phyloP scores from a whole-genome alignment of 768 basidiomycete species.

The Termitomyces sp. region DNA sequence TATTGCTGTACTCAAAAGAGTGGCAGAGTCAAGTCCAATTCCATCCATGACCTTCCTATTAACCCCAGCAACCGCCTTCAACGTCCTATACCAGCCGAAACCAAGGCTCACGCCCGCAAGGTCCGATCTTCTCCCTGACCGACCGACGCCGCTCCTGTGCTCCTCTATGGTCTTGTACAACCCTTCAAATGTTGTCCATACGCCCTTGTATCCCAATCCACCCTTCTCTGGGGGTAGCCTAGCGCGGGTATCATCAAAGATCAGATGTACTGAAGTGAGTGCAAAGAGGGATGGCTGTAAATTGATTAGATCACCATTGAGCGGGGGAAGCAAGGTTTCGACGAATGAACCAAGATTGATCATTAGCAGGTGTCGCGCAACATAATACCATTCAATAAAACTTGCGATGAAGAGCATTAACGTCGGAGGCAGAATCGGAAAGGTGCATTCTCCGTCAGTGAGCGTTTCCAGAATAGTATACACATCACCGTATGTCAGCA shows the following conservation, averaged over 20 bases:
- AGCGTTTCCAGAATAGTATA: slow-evolving; percentile 52
- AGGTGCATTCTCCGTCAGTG: slow-evolving; percentile 49
- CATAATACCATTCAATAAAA: slow-evolving; percentile 51
- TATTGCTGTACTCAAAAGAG: slow-evolving; percentile 12
- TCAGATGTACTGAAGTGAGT: slow-evolving; percentile 46
- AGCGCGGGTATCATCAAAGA: slow-evolving; percentile 65
- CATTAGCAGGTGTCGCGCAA: slow-evolving; percentile 36
- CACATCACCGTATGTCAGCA: slow-evolving; percentile 58
- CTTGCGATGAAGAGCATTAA: slow-evolving; percentile 60
- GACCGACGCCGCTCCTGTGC: slow-evolving; percentile 32
- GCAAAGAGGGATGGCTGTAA: slow-evolving; percentile 57
- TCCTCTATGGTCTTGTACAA: slow-evolving; percentile 52
- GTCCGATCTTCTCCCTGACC: slow-evolving; percentile 32
- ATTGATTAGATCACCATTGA: slow-evolving; percentile 46
- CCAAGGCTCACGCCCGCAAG: slow-evolving; percentile 43
- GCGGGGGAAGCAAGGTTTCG: slow-evolving; percentile 33
- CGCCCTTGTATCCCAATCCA: slow-evolving; percentile 57
- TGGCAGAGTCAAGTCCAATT: slow-evolving; percentile 25
- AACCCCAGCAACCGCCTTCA: slow-evolving; percentile 21
- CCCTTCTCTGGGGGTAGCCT: slow-evolving; percentile 48
- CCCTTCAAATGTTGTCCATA: slow-evolving; percentile 54
- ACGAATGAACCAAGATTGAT: slow-evolving; percentile 23
- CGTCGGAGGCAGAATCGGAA: slow-evolving; percentile 54
- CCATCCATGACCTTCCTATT: slow-evolving; percentile 21
- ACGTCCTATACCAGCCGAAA: slow-evolving; percentile 26